Evolutionary conservation across 2,329 filamentous ascomycete species (phyloP).

Genomic region (Zymoseptoria crescenta): DNA sequence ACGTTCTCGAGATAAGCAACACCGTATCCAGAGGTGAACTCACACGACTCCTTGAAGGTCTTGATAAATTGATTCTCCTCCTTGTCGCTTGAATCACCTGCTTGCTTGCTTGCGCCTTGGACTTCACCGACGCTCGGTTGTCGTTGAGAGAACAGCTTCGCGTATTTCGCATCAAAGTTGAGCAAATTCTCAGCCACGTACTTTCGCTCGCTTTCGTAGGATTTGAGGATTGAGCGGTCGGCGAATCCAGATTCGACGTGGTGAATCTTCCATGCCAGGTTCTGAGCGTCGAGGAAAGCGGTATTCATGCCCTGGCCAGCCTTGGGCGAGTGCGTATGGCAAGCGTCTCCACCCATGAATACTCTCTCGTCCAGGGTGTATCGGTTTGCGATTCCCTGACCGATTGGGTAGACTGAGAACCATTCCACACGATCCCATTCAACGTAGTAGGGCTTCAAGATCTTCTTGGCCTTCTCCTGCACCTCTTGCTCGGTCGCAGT

Average conservation of each 20-base stretch:
- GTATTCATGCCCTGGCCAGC: slow-evolving; percentile 59
- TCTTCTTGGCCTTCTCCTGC: slow-evolving; percentile 49
- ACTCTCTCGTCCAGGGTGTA: slow-evolving; percentile 58
- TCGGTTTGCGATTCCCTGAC: slow-evolving; percentile 56
- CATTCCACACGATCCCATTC: slow-evolving; percentile 59
- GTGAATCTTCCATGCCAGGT: slow-evolving; percentile 94
- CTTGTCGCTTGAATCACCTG: slow-evolving; percentile 22
- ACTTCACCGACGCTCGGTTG: slow-evolving; percentile 67
- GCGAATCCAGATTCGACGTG: slow-evolving; percentile 79
- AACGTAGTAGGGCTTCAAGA: slow-evolving; percentile 52
- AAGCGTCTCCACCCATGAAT: slow-evolving; percentile 59
- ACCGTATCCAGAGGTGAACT: slow-evolving; percentile 88
- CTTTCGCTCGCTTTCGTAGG: slow-evolving; percentile 81
- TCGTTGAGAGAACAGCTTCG: slow-evolving; percentile 77
- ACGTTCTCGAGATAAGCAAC: slow-evolving; percentile 75
- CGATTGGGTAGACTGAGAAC: slow-evolving; percentile 60
- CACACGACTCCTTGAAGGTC: slow-evolving; percentile 84
- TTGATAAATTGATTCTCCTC: slow-evolving; percentile 75
- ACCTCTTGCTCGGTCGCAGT: slow-evolving; percentile 53
- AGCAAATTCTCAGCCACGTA: slow-evolving; percentile 76
- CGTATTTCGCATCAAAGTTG: slow-evolving; percentile 81
- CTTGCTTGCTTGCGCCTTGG: slow-evolving; percentile 54
- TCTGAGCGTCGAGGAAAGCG: slow-evolving; percentile 60
- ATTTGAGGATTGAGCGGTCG: slow-evolving; percentile 63
- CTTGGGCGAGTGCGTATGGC: slow-evolving; percentile 57